Percentiles rank a stretch among this genome's conserved stretches.
phyloP scores from a whole-genome alignment of 176 grass and related monocot genomes.

The Ensete ventricosum region DNA sequence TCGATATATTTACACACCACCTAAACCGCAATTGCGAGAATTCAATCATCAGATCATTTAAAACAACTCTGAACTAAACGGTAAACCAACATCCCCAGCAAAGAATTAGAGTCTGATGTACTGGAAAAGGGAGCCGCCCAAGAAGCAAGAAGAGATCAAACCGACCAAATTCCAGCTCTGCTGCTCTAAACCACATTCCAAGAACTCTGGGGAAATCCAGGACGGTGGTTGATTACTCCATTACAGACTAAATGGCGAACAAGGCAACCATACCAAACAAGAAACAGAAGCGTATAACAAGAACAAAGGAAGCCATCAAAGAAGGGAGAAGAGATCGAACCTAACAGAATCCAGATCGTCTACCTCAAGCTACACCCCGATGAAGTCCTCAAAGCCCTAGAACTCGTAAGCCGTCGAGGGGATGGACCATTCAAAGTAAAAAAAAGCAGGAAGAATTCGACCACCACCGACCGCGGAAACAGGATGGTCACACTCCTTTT shows the following conservation, averaged over 20 bases:
- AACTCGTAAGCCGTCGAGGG: neutral
- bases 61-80: no score
- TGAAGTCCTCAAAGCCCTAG: neutral
- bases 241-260: neutral
- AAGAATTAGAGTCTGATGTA: no score
- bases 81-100: no score
- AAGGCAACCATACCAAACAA: neutral
- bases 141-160: no score
- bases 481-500: neutral
- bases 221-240: neutral
- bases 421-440: neutral
- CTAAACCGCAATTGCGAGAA: no score
- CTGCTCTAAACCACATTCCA: no score
- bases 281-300: neutral
- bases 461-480: neutral
- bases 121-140: no score
- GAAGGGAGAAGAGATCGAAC: neutral
- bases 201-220: neutral
- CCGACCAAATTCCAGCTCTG: no score
- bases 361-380: neutral
- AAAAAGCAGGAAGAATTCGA: neutral
- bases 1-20: no score
- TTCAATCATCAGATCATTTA: no score
- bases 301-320: neutral
- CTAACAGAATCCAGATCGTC: neutral